These are phyloP conservation scores for Luzula sylvatica DNA, from an alignment of 176 grass and related monocot species.

Conservation along the genomic window DNA sequence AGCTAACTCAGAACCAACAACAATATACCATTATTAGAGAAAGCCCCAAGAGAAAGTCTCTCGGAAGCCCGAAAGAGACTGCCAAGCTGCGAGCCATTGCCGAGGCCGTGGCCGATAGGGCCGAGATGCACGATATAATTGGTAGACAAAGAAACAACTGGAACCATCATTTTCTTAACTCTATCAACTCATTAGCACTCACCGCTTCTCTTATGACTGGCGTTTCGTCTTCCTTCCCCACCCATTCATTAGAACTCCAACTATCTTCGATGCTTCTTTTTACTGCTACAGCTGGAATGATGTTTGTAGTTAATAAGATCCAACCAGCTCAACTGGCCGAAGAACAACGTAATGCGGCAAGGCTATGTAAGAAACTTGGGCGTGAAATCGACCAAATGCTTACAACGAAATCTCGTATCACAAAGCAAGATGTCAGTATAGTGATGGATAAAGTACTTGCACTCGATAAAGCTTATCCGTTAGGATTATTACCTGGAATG, in stretches of 20 bases:
- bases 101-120: constrained; percentile 15
- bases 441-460: constrained; percentile 21
- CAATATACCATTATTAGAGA: background rate
- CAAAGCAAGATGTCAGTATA: background rate
- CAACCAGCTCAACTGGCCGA: constrained; percentile 32
- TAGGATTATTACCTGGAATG: constrained; percentile 26
- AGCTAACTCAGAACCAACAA: constrained; percentile 6
- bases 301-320: constrained; percentile 26
- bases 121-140: constrained; percentile 35
- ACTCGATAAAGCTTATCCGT: constrained; percentile 28
- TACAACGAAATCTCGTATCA: background rate
- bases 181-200: constrained; percentile 24
- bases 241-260: constrained; percentile 11
- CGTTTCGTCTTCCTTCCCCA: background rate
- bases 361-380: constrained; percentile 23
- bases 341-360: constrained; percentile 24
- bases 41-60: background rate
- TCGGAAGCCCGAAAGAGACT: background rate
- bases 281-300: constrained; percentile 12
- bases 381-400: constrained; percentile 4
- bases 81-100: constrained; percentile 19
- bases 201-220: constrained; percentile 18
- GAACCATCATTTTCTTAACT: constrained; percentile 29
- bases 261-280: constrained; percentile 26
- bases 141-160: constrained; percentile 28